Evolutionary conservation across 352 stramenopile genomes (phyloP).

Genomic region (Pythium aquatile): DNA sequence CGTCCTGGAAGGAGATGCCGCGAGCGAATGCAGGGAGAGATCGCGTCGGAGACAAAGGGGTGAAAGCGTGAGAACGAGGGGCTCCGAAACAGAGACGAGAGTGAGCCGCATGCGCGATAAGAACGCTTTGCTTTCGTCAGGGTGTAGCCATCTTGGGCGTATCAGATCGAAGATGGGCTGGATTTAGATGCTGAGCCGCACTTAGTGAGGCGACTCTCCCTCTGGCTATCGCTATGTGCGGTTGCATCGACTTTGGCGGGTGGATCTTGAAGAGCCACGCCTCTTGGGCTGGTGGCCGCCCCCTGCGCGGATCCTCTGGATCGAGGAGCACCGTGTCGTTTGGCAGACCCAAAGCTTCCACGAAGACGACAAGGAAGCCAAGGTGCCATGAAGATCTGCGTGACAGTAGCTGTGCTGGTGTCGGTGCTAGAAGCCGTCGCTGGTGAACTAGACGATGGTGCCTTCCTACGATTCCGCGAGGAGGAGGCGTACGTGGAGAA

Average conservation of each 20-base stretch:
- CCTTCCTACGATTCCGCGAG: constrained; percentile 2
- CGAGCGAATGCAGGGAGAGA: background rate
- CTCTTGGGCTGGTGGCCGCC: constrained; percentile 1
- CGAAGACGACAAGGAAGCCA: background rate
- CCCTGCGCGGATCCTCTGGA: background rate
- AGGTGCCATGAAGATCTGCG: background rate
- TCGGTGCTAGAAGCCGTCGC: background rate
- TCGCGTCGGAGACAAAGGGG: too few relatives aligned
- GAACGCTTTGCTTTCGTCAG: background rate
- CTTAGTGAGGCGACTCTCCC: background rate
- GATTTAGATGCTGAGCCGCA: constrained; percentile 21
- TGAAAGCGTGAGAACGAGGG: background rate
- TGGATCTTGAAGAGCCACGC: constrained; percentile 24
- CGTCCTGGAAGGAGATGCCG: background rate
- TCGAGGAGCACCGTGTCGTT: background rate
- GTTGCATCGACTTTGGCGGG: constrained; percentile 4
- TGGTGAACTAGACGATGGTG: background rate
- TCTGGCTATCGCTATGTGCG: constrained; percentile 2
- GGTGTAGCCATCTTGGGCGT: constrained; percentile 8
- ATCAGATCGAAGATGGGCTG: background rate
- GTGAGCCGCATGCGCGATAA: background rate
- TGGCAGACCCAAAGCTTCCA: background rate
- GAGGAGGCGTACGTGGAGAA: constrained; percentile 8
- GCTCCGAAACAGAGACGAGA: background rate
- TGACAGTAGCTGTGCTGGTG: background rate